phyloP scores from a whole-genome alignment of 2,329 filamentous ascomycete species.

The Xylaria sp. region DNA sequence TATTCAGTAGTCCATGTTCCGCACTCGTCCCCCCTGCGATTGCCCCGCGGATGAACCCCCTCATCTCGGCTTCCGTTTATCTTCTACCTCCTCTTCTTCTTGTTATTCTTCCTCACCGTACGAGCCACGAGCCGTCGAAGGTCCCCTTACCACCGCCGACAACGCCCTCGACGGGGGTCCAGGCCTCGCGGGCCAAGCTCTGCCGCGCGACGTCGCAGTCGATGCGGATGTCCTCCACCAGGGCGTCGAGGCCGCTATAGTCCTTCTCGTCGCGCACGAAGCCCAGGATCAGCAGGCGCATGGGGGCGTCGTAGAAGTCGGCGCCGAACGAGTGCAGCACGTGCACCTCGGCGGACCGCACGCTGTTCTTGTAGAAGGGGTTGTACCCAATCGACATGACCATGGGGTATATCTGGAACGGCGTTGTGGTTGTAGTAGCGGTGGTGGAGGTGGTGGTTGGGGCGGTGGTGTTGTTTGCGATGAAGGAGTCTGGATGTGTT shows the following conservation, averaged over 20 bases:
- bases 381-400: slow-evolving; percentile 98
- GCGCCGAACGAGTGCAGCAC: slow-evolving; percentile 79
- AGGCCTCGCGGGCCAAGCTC: slow-evolving; percentile 76
- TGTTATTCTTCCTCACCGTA: slow-evolving; percentile 32
- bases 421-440: neutral
- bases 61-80: neutral
- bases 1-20: neutral
- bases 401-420: slow-evolving; percentile 75
- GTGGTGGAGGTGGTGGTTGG: slow-evolving; percentile 25
- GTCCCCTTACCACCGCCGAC: slow-evolving; percentile 48
- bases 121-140: slow-evolving; percentile 50
- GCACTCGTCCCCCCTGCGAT: neutral
- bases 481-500: slow-evolving; percentile 57
- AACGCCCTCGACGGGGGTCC: slow-evolving; percentile 58
- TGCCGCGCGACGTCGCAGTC: slow-evolving; percentile 85
- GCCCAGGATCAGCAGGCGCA: slow-evolving; percentile 84
- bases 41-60: neutral
- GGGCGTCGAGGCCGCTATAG: slow-evolving; percentile 83
- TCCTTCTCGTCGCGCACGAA: slow-evolving; percentile 92
- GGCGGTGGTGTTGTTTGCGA: neutral
- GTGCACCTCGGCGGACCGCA: slow-evolving; percentile 89
- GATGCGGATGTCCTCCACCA: slow-evolving; percentile 87
- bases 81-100: neutral
- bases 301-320: slow-evolving; percentile 87
- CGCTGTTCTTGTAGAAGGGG: slow-evolving; percentile 94